These are phyloP conservation scores for Penicillium lagena DNA, from an alignment of 495 filamentous ascomycete genomes.

Conservation along the genomic window DNA sequence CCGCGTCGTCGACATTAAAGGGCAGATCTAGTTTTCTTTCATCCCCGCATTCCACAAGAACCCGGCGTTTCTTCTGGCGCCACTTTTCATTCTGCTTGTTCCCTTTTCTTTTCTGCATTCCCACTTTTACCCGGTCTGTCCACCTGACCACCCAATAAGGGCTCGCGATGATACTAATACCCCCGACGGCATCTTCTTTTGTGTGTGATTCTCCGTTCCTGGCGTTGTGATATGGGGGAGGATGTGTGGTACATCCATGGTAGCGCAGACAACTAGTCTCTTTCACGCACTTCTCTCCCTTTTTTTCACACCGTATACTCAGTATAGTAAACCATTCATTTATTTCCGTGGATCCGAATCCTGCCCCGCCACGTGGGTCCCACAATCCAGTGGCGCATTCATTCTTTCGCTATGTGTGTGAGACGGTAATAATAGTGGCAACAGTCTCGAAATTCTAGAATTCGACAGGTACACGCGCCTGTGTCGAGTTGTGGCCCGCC, in stretches of 20 bases:
- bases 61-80: constrained; percentile 1
- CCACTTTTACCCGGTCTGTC: too few relatives aligned
- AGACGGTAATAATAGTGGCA: too few relatives aligned
- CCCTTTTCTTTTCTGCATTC: not conserved
- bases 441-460: too few relatives aligned
- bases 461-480: too few relatives aligned
- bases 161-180: constrained; percentile 13
- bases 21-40: constrained; percentile 62
- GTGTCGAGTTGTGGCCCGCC: too few relatives aligned
- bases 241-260: too few relatives aligned
- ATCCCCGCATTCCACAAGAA: constrained; percentile 1
- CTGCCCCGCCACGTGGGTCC: constrained; percentile 7
- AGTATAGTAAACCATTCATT: too few relatives aligned
- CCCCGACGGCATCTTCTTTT: not conserved
- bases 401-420: too few relatives aligned
- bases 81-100: constrained; percentile 3
- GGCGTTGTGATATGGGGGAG: not conserved
- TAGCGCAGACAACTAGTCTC: too few relatives aligned
- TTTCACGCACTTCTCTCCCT: too few relatives aligned
- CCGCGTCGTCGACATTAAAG: constrained; percentile 88
- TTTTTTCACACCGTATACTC: too few relatives aligned
- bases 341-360: not conserved
- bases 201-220: not conserved
- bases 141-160: not conserved
- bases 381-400: not conserved